Base-by-base conservation (phyloP, 805 yeast genomes). In the Candida caryicola region DNA sequence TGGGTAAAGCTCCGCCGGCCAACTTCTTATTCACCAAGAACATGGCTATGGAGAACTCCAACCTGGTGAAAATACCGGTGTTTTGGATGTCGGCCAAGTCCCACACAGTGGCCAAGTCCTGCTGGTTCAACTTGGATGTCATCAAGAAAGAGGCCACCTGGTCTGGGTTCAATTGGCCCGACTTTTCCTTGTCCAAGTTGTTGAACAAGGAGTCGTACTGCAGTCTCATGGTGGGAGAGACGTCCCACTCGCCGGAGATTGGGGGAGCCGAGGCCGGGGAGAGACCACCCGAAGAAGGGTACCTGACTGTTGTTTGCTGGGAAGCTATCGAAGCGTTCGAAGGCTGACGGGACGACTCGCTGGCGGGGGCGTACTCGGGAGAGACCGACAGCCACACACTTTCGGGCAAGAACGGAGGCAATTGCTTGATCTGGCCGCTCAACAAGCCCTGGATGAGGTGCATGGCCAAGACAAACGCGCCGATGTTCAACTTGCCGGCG, bases 1-100 rank as follows among this genome's bases (percentile, higher is more conserved):
- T 78, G 2, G 99, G 98, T 46, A 93, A 70, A 18, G 76, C 80
- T 26, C 69, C 70, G 14, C 98, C 98, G 2, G 85, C 74, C 41
- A 90, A 70, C 52, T 77, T 83, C 61, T 83, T 85, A 62, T 89
- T 95, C 6, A 93, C 93, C 48, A 93, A 74, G 57, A 82, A 91
- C 87, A 93, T 83, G 13, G 98, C 97, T 55, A 93, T 82, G 2
- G 95, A 81, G 60, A 93, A 93, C 59, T 93, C 99, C 47, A 78
- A 71, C 52, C 76, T 79, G 34, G 86, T 74, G 55, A 93, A 88
- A 29, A 74, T 74, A 17, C 96, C 97, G 31, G 85, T 79, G 60
- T 88, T 88, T 49, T 86, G 84, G 45, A 88, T 74, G 59, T 93
- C 97, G 7, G 98, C 79, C 49, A 93, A 71, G 62, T 93, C 99